Percentiles rank a stretch among this genome's conserved stretches.
phyloP scores from a whole-genome alignment of 805 yeast species.

The Nakazawaea populi region DNA sequence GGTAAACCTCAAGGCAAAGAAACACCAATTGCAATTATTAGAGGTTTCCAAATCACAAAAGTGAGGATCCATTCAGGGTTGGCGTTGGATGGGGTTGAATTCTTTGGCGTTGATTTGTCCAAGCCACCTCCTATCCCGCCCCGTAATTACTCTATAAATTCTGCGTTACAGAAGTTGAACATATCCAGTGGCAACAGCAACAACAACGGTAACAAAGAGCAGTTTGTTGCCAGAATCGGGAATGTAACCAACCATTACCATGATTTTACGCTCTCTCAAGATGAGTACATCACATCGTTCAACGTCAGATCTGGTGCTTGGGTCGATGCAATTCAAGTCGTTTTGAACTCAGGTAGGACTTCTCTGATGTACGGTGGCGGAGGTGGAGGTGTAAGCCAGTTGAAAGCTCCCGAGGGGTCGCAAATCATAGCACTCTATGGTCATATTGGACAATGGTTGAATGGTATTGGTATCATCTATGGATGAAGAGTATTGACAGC shows the following conservation, averaged over 20 bases:
- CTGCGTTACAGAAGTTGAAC: conserved; percentile 1
- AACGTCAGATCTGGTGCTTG: conserved; percentile 74
- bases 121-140: conserved; percentile 38
- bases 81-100: conserved; percentile 78
- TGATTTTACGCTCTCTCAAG: conserved; percentile 49
- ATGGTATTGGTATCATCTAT: conserved; percentile 67
- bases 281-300: conserved; percentile 57
- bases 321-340: conserved; percentile 82
- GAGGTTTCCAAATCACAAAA: conserved; percentile 33
- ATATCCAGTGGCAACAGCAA: not conserved
- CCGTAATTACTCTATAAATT: conserved; percentile 29
- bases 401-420: conserved; percentile 61
- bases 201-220: not conserved
- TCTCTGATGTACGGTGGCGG: conserved; percentile 61
- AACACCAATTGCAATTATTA: conserved; percentile 24
- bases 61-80: conserved; percentile 67
- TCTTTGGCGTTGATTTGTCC: conserved; percentile 29
- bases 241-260: conserved; percentile 44
- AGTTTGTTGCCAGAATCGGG: conserved; percentile 36
- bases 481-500: conserved; percentile 17
- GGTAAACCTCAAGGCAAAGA: conserved; percentile 21
- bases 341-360: conserved; percentile 49
- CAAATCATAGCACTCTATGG: conserved; percentile 70
- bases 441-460: conserved; percentile 61
- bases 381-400: conserved; percentile 56